Evolutionary conservation across 352 stramenopile genomes (phyloP).

Genomic region (Pythium guiyangense): DNA sequence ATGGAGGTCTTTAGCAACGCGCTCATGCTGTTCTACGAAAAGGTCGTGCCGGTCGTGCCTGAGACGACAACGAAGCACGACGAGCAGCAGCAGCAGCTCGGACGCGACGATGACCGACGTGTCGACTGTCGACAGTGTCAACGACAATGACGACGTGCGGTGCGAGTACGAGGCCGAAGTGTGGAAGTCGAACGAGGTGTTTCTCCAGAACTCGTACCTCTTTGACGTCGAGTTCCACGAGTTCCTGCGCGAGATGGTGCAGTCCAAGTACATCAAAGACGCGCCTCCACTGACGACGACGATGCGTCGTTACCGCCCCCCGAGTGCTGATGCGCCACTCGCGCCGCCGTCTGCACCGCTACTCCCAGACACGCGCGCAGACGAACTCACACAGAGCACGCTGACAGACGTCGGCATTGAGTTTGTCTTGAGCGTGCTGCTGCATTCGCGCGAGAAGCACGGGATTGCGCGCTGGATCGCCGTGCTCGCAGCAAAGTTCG

Average conservation of each 20-base stretch:
- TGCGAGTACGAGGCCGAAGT: conserved; percentile 90
- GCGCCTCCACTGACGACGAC: not conserved
- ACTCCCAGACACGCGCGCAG: conserved; percentile 14
- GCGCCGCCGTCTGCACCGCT: conserved; percentile 18
- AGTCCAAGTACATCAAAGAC: conserved; percentile 78
- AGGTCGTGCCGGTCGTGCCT: conserved; percentile 72
- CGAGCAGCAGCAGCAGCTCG: conserved; percentile 14
- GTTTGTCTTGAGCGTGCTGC: conserved; percentile 85
- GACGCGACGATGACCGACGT: conserved; percentile 22
- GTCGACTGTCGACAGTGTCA: not conserved
- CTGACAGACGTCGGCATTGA: conserved; percentile 80
- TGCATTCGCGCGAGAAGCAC: conserved; percentile 87
- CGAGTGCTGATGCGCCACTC: conserved; percentile 7
- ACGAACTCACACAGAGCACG: conserved; percentile 61
- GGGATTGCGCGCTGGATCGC: conserved; percentile 81
- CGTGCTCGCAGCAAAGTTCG: conserved; percentile 71
- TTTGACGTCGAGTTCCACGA: conserved; percentile 95
- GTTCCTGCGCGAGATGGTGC: conserved; percentile 90
- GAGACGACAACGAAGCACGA: not conserved
- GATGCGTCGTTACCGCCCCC: not conserved
- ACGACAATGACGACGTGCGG: conserved; percentile 22
- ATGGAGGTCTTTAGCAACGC: conserved; percentile 98
- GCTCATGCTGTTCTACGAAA: conserved; percentile 99
- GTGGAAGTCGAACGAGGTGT: conserved; percentile 92
- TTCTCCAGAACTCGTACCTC: conserved; percentile 94